Conservation (phyloP, 371 early-diverging fungal species). For the Mortierella sp. region DNA sequence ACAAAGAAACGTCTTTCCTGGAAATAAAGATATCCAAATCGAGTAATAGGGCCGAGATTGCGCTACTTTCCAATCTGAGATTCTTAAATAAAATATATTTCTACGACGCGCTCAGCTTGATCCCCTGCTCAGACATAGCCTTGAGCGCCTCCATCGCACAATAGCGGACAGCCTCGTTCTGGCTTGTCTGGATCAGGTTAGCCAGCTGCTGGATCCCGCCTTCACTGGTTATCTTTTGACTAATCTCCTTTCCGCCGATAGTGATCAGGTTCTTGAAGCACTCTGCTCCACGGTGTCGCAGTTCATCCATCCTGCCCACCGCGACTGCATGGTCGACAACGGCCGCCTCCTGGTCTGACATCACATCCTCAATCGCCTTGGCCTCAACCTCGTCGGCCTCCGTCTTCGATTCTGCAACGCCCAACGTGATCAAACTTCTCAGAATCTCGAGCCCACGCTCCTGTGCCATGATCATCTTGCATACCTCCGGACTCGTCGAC, state of each 20-base stretch:
- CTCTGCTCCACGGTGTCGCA: conserved; percentile 71
- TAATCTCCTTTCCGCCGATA: conserved; percentile 49
- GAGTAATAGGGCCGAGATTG: neutral
- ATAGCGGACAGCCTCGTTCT: conserved; percentile 64
- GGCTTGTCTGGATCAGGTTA: conserved; percentile 57
- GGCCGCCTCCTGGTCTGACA: conserved; percentile 67
- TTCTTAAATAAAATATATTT: neutral
- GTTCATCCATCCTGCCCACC: conserved; percentile 59
- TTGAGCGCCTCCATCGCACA: conserved; percentile 71
- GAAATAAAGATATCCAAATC: too few relatives aligned
- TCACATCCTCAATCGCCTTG: conserved; percentile 64
- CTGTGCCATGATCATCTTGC: conserved; percentile 65
- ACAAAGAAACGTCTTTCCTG: too few relatives aligned
- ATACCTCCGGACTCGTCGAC: conserved; percentile 64
- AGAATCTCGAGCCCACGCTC: conserved; percentile 69
- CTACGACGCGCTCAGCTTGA: conserved; percentile 16
- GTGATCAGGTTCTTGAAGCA: conserved; percentile 67
- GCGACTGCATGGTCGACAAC: conserved; percentile 65
- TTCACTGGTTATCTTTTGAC: conserved; percentile 35
- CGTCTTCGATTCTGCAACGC: conserved; percentile 18
- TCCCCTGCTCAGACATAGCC: conserved; percentile 62
- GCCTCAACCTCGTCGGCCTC: conserved; percentile 51
- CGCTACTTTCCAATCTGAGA: neutral
- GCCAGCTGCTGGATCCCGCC: conserved; percentile 53
- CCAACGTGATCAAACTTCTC: conserved; percentile 57